These are phyloP conservation scores for Lipomyces japonicus DNA, from an alignment of 805 yeast species.

Conservation along the genomic window DNA sequence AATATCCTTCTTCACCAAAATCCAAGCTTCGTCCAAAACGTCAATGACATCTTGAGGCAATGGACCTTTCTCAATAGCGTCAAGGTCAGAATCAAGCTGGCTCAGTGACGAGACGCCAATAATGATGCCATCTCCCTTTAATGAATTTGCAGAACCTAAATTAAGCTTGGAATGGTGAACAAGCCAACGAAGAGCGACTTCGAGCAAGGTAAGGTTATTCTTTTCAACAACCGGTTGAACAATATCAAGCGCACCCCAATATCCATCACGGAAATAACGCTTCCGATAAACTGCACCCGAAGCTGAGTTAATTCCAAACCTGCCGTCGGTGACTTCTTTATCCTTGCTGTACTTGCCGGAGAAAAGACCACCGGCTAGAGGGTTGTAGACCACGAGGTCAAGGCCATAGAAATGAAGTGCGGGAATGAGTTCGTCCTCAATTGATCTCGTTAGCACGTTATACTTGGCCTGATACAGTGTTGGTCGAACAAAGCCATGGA, in stretches of 20 bases:
- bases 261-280: constrained; percentile 28
- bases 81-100: constrained; percentile 28
- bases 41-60: constrained; percentile 23
- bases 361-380: constrained; percentile 33
- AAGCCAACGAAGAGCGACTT: constrained; percentile 33
- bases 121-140: constrained; percentile 31
- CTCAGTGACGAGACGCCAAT: constrained; percentile 28
- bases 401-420: constrained; percentile 26
- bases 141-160: background rate
- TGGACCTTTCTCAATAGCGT: constrained; percentile 30
- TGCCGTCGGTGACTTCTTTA: constrained; percentile 22
- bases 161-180: constrained; percentile 27
- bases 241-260: constrained; percentile 27
- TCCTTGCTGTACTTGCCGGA: constrained; percentile 23
- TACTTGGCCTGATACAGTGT: constrained; percentile 33
- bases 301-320: constrained; percentile 19
- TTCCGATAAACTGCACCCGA: constrained; percentile 27
- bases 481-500: constrained; percentile 31
- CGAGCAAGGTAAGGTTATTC: constrained; percentile 23
- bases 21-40: constrained; percentile 32
- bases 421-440: constrained; percentile 32
- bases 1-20: constrained; percentile 28
- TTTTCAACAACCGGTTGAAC: constrained; percentile 28
- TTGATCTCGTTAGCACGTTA: constrained; percentile 30
- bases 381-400: constrained; percentile 31